These are phyloP conservation scores for Aspergillus sp. DNA, from an alignment of 2,329 filamentous ascomycete genomes.

Conservation along the genomic window DNA sequence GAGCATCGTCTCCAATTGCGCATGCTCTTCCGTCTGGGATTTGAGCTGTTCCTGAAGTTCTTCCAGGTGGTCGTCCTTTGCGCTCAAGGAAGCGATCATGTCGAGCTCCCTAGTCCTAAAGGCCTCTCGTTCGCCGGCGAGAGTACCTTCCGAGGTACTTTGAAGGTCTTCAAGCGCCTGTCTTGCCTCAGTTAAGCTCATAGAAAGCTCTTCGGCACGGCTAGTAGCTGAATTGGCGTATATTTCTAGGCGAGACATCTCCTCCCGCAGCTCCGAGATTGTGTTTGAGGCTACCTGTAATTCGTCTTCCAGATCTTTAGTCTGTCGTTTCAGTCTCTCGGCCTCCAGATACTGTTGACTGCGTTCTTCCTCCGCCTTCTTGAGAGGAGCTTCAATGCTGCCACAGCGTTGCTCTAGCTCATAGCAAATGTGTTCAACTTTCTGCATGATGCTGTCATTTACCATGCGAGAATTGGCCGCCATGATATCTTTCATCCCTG, in stretches of 20 bases:
- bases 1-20: slow-evolving; percentile 26
- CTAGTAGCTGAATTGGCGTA: slow-evolving; percentile 44
- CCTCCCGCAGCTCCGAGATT: slow-evolving; percentile 45
- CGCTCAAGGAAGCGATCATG: slow-evolving; percentile 46
- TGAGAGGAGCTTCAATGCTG: slow-evolving; percentile 59
- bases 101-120: slow-evolving; percentile 47
- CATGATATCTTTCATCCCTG: slow-evolving; percentile 51
- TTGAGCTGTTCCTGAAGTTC: slow-evolving; percentile 44
- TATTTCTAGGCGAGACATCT: slow-evolving; percentile 42
- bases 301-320: slow-evolving; percentile 43
- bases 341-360: slow-evolving; percentile 40
- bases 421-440: slow-evolving; percentile 58
- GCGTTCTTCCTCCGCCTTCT: slow-evolving; percentile 43
- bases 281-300: slow-evolving; percentile 41
- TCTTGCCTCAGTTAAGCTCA: slow-evolving; percentile 38
- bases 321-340: slow-evolving; percentile 39
- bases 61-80: slow-evolving; percentile 52
- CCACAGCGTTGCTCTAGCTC: slow-evolving; percentile 62
- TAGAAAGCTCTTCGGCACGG: slow-evolving; percentile 43
- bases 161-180: slow-evolving; percentile 44
- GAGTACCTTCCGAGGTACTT: slow-evolving; percentile 35
- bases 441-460: slow-evolving; percentile 52
- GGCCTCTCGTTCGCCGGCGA: slow-evolving; percentile 32
- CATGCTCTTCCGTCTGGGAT: slow-evolving; percentile 27
- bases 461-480: slow-evolving; percentile 48